These are phyloP conservation scores for Fraxinus americana DNA, from an alignment of 257 asterid genomes.

Conservation along the genomic window DNA sequence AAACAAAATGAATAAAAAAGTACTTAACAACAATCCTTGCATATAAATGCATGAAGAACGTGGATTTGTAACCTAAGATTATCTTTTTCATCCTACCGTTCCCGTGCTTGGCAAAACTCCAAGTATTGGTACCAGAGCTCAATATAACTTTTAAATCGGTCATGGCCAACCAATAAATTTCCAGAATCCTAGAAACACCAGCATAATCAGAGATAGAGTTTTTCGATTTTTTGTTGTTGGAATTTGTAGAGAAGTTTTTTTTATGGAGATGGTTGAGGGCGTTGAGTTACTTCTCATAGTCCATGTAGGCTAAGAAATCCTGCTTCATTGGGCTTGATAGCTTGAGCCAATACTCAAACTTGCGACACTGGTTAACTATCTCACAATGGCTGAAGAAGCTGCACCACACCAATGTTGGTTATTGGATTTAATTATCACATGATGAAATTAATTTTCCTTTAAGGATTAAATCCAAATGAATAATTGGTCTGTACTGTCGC, in stretches of 20 bases:
- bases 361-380: slow-evolving; percentile 79
- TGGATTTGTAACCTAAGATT: too few species aligned
- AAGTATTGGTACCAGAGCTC: slow-evolving; percentile 88
- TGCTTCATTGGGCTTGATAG: slow-evolving; percentile 75
- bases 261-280: slow-evolving; percentile 62
- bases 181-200: slow-evolving; percentile 69
- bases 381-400: slow-evolving; percentile 68
- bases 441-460: too few species aligned
- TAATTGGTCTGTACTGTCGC: too few species aligned
- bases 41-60: too few species aligned
- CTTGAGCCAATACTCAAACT: slow-evolving; percentile 85
- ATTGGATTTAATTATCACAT: too few species aligned
- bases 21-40: too few species aligned
- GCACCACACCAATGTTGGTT: slow-evolving; percentile 41
- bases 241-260: slow-evolving; percentile 31
- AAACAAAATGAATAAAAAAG: too few species aligned
- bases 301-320: slow-evolving; percentile 68
- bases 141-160: slow-evolving; percentile 46
- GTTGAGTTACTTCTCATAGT: slow-evolving; percentile 76
- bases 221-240: slow-evolving; percentile 46
- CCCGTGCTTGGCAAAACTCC: slow-evolving; percentile 54
- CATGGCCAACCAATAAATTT: slow-evolving; percentile 71
- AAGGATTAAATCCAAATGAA: too few species aligned
- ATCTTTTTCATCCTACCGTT: too few species aligned
- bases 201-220: slow-evolving; percentile 73